Evolutionary conservation across 257 asterid species (phyloP), one percentile per base, ranked within the genome.

Genomic region (Ocimum tenuiflorum): DNA sequence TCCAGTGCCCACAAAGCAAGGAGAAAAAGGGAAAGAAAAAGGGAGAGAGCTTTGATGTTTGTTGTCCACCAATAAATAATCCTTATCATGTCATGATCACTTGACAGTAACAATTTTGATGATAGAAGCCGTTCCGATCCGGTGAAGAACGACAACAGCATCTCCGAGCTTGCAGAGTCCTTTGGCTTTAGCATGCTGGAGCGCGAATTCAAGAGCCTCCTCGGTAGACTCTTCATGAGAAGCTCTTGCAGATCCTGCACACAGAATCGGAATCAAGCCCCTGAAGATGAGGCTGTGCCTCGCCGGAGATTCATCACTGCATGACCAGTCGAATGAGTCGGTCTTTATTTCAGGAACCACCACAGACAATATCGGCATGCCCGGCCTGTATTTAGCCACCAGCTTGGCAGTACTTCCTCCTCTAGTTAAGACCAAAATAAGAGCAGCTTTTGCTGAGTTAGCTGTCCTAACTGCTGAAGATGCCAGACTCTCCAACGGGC

Each of bases 321-420:
- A 75, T 1, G 81, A 79, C 83, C 83, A 75, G 35, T 79, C 83
- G 12, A 79, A 75, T 0, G 76, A 75, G 65, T 75, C 81, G 0
- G 83, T 72, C 66, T 72, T 75, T 23, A 79, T 79, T 62, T 79
- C 83, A 6, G 83, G 80, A 42, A 79, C 84, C 47, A 79, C 84
- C 7, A 73, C 79, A 3, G 81, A 76, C 70, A 79, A 31, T 72
- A 73, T 69, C 3, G 84, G 84, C 79, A 73, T 75, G 5, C 81
- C 81, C 0, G 84, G 81, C 75, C 84, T 60, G 81, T 79, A 79
- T 35, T 79, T 79, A 20, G 84, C 84, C 29, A 79, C 84, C 66
- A 79, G 76, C 72, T 79, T 79, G 18, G 81, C 84, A 1, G 79
- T 79, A 46, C 84, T 79, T 65, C 84, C 84, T 59, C 84, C 81